Base-by-base conservation (phyloP, 1,284 basidiomycete species). In the Apiotrichum veenhuisii region DNA sequence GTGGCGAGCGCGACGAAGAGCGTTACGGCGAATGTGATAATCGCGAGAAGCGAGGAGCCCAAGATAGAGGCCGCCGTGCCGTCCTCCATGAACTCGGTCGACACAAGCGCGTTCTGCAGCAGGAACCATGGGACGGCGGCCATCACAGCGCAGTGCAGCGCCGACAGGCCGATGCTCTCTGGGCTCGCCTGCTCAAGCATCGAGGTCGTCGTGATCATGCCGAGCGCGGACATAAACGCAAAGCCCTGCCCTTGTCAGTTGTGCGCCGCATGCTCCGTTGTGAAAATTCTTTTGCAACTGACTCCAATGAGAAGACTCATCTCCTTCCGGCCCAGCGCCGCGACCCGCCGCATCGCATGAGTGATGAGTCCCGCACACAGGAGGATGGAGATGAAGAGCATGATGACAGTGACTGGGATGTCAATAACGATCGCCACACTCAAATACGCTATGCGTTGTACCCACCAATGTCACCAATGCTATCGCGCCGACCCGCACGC, bases 1-100 rank as follows among this genome's bases (percentile, higher is more conserved):
- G 87, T 82, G 66, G 93, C 91, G 55, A 92, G 82, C 0, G 86
- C 82, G 66, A 93, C 85, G 71, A 91, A 93, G 2, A 82, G 81
- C 1, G 88, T 87, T 3, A 82, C 82, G 1, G 77, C 83, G 70
- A 92, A 87, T 67, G 89, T 82, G 17, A 83, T 78, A 38, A 84
- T 17, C 0, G 82, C 73, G 52, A 87, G 78, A 49, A 77, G 79
- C 57, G 88, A 82, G 1, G 73, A 68, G 26, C 36, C 36, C 3
- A 71, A 62, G 11, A 77, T 51, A 2, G 73, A 70, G 1, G 67
- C 55, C 22, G 84, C 77, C 0, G 89, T 89, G 12, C 89, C 90
- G 67, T 93, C 91, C 72, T 78, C 75, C 8, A 79, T 66, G 27
- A 91, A 71, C 73, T 93, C 90, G 12, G 87, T 88, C 34, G 88